Evolutionary conservation across 139 green algal genomes (phyloP).

Genomic region (Closterium sp.): DNA sequence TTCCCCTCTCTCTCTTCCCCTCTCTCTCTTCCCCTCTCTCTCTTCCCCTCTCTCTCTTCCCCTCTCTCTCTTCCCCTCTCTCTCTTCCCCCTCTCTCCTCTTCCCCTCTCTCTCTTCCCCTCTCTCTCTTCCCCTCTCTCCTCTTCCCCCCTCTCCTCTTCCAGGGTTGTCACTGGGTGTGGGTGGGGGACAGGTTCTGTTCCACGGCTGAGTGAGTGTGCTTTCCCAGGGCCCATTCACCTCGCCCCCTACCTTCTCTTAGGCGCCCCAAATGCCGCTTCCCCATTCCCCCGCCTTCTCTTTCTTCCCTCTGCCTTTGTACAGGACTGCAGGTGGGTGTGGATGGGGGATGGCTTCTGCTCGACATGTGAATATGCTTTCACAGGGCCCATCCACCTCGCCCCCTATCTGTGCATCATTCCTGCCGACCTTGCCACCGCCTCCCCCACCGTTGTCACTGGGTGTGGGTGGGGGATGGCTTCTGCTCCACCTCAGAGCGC

Average conservation of each 20-base stretch:
- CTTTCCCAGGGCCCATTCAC: constrained; percentile 68
- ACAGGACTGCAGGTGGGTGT: constrained; percentile 58
- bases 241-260: constrained; percentile 3
- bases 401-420: constrained; percentile 58
- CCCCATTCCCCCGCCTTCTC: no score
- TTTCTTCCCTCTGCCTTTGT: no score
- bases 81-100: not conserved
- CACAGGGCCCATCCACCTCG: constrained; percentile 61
- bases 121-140: not conserved
- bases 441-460: constrained; percentile 16
- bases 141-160: not conserved
- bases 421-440: constrained; percentile 63
- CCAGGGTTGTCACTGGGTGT: constrained; percentile 59
- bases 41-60: no score
- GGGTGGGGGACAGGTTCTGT: constrained; percentile 72
- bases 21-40: no score
- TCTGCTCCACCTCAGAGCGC: constrained; percentile 58
- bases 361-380: constrained; percentile 62
- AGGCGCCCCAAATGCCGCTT: no score
- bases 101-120: not conserved
- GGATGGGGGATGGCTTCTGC: constrained; percentile 71
- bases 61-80: no score
- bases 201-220: constrained; percentile 58
- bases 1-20: no score
- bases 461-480: constrained; percentile 74